Base-by-base conservation (phyloP, 495 filamentous ascomycete species). In the Apodospora peruviana region DNA sequence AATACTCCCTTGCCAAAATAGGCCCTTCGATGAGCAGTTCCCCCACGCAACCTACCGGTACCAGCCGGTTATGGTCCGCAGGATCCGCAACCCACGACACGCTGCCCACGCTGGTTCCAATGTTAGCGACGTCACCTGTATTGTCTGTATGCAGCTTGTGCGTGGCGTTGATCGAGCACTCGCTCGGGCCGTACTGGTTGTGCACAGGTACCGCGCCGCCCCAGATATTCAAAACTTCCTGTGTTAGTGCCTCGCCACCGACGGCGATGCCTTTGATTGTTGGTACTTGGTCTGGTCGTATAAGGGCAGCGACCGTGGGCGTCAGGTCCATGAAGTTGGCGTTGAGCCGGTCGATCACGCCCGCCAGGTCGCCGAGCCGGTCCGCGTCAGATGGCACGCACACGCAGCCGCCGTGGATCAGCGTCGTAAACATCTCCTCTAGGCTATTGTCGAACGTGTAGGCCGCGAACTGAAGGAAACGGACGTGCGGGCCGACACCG, bases 21-120 rank as follows among this genome's bases (percentile, higher is more conserved):
- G 72, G 66, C 0, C 89, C 89, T 20, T 83, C 83, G 19, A 93
- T 77, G 52, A 84, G 84, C 4, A 95, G 75, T 59, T 95, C 89
- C 5, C 89, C 89, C 22, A 87, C 68, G 10, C 77, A 76, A 2
- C 89, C 89, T 8, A 84, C 72, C 11, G 87, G 64, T 4, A 84
- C 77, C 1, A 85, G 78, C 1, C 67, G 10, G 74, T 80, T 4
- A 66, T 74, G 39, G 78, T 83, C 10, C 59, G 62, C 17, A 82
- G 70, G 45, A 84, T 85, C 64, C 70, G 88, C 27, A 74, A 83
- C 17, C 83, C 83, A 49, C 0, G 48, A 37, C 2, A 56, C 36
- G 39, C 54, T 48, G 1, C 55, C 43, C 2, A 61, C 51, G 16
- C 43, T 37, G 0, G 36, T 47, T 2, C 60, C 62, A 17, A 66